These are phyloP conservation scores for Teratosphaeria destructans DNA, from an alignment of 2,329 filamentous ascomycete species.

Conservation along the genomic window DNA sequence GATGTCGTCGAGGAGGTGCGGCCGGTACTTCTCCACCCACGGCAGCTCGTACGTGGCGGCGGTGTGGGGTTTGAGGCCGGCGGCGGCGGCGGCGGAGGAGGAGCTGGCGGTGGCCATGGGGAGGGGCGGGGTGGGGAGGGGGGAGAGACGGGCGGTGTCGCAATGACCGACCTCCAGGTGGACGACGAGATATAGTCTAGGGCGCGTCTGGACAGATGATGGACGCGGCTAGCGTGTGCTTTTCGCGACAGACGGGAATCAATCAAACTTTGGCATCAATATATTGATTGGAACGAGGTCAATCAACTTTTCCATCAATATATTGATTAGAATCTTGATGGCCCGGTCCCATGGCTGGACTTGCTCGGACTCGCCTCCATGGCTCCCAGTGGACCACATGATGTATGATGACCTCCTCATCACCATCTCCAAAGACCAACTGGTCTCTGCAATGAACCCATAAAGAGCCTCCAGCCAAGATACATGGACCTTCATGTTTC, in stretches of 20 bases:
- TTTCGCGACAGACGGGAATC: background rate
- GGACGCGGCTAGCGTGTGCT: background rate
- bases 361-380: background rate
- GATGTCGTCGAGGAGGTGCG: conserved; percentile 88
- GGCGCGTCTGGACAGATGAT: background rate
- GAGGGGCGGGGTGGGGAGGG: background rate
- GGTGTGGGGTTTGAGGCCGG: conserved; percentile 32
- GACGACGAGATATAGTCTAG: background rate
- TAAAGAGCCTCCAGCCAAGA: background rate
- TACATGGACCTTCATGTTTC: background rate
- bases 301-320: background rate
- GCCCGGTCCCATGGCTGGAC: background rate
- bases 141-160: background rate
- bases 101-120: conserved; percentile 40
- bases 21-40: conserved; percentile 97
- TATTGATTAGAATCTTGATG: background rate
- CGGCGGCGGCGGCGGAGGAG: conserved; percentile 25
- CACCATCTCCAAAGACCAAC: too few relatives aligned
- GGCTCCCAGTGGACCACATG: too few relatives aligned
- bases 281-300: background rate
- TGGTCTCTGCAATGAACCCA: too few relatives aligned
- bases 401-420: too few relatives aligned
- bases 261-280: background rate
- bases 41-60: conserved; percentile 61
- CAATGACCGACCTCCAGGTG: background rate